Evolutionary conservation across 805 yeast genomes (phyloP).

Genomic region (Wickerhamomyces canadensis): DNA sequence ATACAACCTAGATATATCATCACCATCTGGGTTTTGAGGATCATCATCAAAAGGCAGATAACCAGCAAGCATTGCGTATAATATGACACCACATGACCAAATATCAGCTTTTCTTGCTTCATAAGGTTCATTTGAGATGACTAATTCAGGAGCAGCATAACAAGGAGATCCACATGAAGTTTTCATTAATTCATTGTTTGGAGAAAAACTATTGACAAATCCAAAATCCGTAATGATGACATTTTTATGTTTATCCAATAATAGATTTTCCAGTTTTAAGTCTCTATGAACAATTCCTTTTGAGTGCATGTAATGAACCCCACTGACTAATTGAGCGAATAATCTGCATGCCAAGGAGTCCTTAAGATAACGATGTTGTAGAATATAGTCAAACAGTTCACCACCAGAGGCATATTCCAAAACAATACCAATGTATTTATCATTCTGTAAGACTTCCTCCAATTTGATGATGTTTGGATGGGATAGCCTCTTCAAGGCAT

Average conservation of each 20-base stretch:
- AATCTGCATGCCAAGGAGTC: conserved; percentile 81
- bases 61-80: conserved; percentile 96
- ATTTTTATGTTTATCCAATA: conserved; percentile 52
- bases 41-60: conserved; percentile 97
- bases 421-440: conserved; percentile 93
- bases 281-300: conserved; percentile 69
- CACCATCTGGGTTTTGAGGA: conserved; percentile 93
- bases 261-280: conserved; percentile 65
- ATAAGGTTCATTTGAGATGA: conserved; percentile 79
- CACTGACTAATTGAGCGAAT: conserved; percentile 90
- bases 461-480: conserved; percentile 93
- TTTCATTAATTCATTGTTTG: conserved; percentile 73
- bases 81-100: conserved; percentile 95
- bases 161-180: conserved; percentile 98
- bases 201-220: conserved; percentile 76
- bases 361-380: conserved; percentile 79
- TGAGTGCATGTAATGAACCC: conserved; percentile 81
- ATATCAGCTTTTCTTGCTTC: conserved; percentile 92
- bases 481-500: conserved; percentile 75
- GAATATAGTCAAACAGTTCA: conserved; percentile 88
- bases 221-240: conserved; percentile 73
- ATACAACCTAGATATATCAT: conserved; percentile 85
- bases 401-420: conserved; percentile 97
- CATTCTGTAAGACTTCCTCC: conserved; percentile 90
- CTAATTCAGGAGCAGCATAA: conserved; percentile 97